phyloP scores from a whole-genome alignment of 2,329 filamentous ascomycete species.

The Cadophora luteo-olivacea region DNA sequence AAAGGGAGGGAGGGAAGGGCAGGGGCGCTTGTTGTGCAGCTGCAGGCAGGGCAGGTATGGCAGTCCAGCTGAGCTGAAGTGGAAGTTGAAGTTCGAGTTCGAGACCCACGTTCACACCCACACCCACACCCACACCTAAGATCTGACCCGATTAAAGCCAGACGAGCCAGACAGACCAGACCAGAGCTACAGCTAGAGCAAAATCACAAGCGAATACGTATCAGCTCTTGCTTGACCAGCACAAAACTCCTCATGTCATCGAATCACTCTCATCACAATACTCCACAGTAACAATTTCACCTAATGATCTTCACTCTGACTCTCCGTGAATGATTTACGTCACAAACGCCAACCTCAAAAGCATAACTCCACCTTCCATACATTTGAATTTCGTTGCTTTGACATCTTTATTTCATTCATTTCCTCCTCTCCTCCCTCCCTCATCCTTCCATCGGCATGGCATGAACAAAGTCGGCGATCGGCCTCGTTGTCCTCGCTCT shows the following conservation, averaged over 20 bases:
- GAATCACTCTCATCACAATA: no score
- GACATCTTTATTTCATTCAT: background rate
- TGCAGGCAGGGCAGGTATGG: no score
- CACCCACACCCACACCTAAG: background rate
- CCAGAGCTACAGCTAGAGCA: background rate
- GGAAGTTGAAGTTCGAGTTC: background rate
- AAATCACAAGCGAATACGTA: background rate
- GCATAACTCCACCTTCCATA: background rate
- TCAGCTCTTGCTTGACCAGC: background rate
- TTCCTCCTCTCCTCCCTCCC: background rate
- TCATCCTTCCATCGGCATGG: background rate
- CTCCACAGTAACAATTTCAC: no score
- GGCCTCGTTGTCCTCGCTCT: conserved; percentile 5
- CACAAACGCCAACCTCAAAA: background rate
- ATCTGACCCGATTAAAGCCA: no score
- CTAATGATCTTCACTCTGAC: background rate
- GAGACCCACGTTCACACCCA: background rate
- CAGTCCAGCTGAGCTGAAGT: background rate
- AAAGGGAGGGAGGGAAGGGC: background rate
- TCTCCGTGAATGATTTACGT: background rate
- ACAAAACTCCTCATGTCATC: background rate
- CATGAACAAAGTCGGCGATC: background rate
- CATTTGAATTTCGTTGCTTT: background rate
- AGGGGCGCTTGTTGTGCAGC: conserved; percentile 7
- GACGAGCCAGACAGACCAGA: no score